These are phyloP conservation scores for Diospyros kaki DNA, from an alignment of 148 eudicot species.

Conservation along the genomic window DNA sequence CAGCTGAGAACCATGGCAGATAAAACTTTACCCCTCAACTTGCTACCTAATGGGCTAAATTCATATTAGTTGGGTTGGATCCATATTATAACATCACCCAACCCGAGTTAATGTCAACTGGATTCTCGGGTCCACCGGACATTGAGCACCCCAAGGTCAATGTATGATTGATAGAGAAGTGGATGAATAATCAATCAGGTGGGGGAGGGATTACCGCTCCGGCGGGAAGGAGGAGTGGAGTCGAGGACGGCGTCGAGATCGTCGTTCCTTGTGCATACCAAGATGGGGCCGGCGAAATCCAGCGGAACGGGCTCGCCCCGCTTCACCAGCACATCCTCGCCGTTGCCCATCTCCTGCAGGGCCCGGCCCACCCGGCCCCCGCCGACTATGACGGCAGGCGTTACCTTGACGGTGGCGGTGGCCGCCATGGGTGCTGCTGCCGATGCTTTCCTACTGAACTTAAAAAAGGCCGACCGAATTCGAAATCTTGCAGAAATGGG, in stretches of 20 bases:
- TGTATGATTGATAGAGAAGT: neutral
- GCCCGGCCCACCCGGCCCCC: conserved; percentile 90
- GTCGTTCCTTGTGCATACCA: conserved; percentile 92
- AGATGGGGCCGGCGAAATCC: conserved; percentile 77
- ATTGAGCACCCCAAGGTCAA: no score
- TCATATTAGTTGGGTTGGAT: no score
- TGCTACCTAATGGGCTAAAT: no score
- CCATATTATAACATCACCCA: no score
- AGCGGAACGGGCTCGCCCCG: conserved; percentile 79
- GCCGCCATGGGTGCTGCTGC: conserved; percentile 13
- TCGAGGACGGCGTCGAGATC: conserved; percentile 90
- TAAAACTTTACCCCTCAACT: no score
- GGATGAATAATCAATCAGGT: neutral
- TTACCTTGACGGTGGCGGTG: conserved; percentile 33
- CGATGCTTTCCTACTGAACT: conserved; percentile 8
- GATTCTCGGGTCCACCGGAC: no score
- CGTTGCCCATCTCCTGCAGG: conserved; percentile 73
- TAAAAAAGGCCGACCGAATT: neutral
- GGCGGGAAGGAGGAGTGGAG: conserved; percentile 70
- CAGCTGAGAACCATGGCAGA: no score
- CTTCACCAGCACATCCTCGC: conserved; percentile 67
- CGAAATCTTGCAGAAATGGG: conserved; percentile 30
- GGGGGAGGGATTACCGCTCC: conserved; percentile 51
- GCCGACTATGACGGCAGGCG: conserved; percentile 81
- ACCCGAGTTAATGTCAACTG: no score